Percentiles rank a stretch among this genome's conserved stretches.
phyloP scores from a whole-genome alignment of 306 rosid species.

The Herpetospermum pedunculosum region DNA sequence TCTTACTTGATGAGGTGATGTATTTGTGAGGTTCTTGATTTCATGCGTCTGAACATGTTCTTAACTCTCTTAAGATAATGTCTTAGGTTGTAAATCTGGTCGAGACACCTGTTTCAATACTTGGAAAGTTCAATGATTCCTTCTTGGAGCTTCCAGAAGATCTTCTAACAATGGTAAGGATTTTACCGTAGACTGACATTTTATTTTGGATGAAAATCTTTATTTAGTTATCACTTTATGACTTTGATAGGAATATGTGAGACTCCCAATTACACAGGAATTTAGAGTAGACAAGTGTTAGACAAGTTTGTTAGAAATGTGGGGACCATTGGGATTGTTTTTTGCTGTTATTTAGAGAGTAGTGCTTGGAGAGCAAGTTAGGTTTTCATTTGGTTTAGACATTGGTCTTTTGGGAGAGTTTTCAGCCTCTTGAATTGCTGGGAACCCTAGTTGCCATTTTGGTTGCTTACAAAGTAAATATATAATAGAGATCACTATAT shows the following conservation, averaged over 20 bases:
- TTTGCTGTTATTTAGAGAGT: too few relatives aligned
- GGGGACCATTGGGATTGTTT: too few relatives aligned
- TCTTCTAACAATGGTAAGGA: slow-evolving; percentile 77
- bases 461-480: too few relatives aligned
- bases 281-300: too few relatives aligned
- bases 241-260: neutral
- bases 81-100: slow-evolving; percentile 84
- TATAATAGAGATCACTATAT: too few relatives aligned
- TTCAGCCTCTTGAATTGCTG: too few relatives aligned
- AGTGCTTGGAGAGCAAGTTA: too few relatives aligned
- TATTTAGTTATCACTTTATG: neutral
- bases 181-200: neutral
- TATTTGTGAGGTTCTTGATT: slow-evolving; percentile 13
- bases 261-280: too few relatives aligned
- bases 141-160: slow-evolving; percentile 91
- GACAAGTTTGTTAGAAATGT: too few relatives aligned
- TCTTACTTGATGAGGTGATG: slow-evolving; percentile 75
- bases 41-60: slow-evolving; percentile 7
- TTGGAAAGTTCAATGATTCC: slow-evolving; percentile 70
- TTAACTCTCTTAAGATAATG: neutral
- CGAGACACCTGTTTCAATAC: slow-evolving; percentile 85
- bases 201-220: neutral
- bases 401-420: too few relatives aligned
- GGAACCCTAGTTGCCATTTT: too few relatives aligned
- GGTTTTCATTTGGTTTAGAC: too few relatives aligned